Evolutionary conservation across 805 yeast species (phyloP), one percentile per base, ranked within the genome.

Genomic region (Blastobotrys robertii): DNA sequence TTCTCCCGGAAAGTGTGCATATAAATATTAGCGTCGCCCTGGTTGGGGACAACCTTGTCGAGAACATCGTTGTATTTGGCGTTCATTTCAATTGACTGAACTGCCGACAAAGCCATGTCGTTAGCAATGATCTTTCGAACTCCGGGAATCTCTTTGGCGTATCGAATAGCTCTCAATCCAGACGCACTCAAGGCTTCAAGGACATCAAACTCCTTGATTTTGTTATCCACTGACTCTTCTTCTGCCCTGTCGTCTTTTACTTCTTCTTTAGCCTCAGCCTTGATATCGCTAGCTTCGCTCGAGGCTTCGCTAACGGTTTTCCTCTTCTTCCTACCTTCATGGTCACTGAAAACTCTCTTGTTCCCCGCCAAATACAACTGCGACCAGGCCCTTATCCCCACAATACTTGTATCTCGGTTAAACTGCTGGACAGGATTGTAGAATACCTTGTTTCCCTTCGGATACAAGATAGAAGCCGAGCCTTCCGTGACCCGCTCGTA

Each of bases 361-460:
- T 58, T 55, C 37, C 60, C 60, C 33, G 63, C 71, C 13, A 69
- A 63, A 48, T 76, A 79, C 30, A 81, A 53, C 43, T 81, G 77
- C 34, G 80, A 72, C 90, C 94, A 92, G 0, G 97, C 94, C 44
- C 79, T 74, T 47, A 92, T 88, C 7, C 85, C 87, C 53, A 81
- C 67, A 4, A 85, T 82, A 51, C 94, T 82, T 39, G 92, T 65
- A 59, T 92, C 99, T 54, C 99, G 74, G 62, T 92, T 92, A 65
- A 87, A 92, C 64, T 90, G 97, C 64, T 92, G 99, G 44, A 92
- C 83, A 8, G 95, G 97, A 59, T 92, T 92, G 64, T 92, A 92
- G 58, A 92, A 92, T 8, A 92, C 98, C 47, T 71, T 72, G 51
- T 84, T 87, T 39, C 79, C 79, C 54, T 84, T 81, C 3, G 95